Conservation (phyloP, 164 flowering plant genomes). For the Vitis cinerea region DNA sequence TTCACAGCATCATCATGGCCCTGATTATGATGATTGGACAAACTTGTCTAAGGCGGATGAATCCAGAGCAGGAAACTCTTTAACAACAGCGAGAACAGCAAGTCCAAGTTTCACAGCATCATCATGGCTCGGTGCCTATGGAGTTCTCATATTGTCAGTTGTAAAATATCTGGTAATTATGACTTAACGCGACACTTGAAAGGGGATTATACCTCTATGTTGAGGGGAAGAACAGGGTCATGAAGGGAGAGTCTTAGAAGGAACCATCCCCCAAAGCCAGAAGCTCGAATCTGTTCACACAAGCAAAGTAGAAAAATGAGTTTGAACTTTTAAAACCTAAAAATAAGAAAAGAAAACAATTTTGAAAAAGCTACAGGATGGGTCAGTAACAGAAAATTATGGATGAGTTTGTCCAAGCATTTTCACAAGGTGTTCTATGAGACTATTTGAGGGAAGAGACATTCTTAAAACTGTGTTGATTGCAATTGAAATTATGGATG, state of each 20-base stretch:
- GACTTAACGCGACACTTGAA: neutral
- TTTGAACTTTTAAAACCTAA: neutral
- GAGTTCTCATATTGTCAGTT: slow-evolving; percentile 8
- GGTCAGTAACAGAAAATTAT: neutral
- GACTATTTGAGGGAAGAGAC: no score
- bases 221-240: slow-evolving; percentile 95
- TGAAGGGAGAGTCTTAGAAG: slow-evolving; percentile 94
- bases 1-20: neutral
- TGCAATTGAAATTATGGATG: no score
- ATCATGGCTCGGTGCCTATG: slow-evolving; percentile 70
- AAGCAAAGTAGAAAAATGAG: neutral
- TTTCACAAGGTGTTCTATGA: no score
- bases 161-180: neutral
- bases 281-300: slow-evolving; percentile 66
- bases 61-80: slow-evolving; percentile 78
- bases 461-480: no score
- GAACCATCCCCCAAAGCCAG: slow-evolving; percentile 97
- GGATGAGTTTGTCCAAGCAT: neutral
- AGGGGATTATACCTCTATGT: slow-evolving; percentile 68
- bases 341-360: neutral
- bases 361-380: no score
- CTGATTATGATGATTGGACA: slow-evolving; percentile 28
- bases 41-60: slow-evolving; percentile 69
- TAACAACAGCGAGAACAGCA: slow-evolving; percentile 61
- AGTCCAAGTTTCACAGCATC: slow-evolving; percentile 85